A percentile compares a stretch with the other conserved stretches of the same genome.
Evolutionary conservation across 768 basidiomycete genomes (phyloP).

Genomic region (Lentinus brumalis): DNA sequence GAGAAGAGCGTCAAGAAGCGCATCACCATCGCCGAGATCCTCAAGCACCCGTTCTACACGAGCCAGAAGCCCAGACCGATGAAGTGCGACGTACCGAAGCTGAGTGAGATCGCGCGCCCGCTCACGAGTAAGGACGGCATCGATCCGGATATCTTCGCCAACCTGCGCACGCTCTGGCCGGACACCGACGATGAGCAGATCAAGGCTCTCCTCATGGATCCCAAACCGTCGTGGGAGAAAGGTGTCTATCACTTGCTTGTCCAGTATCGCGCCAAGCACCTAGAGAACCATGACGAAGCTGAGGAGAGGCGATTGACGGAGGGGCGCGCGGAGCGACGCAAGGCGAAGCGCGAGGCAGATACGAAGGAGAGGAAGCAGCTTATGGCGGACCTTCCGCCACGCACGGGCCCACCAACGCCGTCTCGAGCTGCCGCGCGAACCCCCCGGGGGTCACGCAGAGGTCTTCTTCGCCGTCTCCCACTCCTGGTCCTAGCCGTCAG

Average conservation of each 20-base stretch:
- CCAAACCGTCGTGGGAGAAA: constrained; percentile 89
- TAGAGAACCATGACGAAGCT: constrained; percentile 77
- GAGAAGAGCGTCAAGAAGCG: constrained; percentile 70
- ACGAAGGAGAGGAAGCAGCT: constrained; percentile 16
- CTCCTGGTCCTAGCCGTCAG: constrained; percentile 18
- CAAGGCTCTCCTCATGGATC: constrained; percentile 61
- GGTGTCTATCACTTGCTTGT: constrained; percentile 91
- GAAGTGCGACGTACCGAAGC: constrained; percentile 50
- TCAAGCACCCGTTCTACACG: constrained; percentile 78
- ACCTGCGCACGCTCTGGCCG: constrained; percentile 91
- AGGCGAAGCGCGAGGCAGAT: constrained; percentile 26
- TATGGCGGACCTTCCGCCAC: constrained; percentile 44
- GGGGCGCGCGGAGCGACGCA: constrained; percentile 38
- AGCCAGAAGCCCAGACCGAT: constrained; percentile 51
- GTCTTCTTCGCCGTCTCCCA: constrained; percentile 18
- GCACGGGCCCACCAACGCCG: constrained; percentile 63
- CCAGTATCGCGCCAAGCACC: constrained; percentile 73
- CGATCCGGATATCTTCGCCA: constrained; percentile 87
- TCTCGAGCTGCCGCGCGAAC: constrained; percentile 46
- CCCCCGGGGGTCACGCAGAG: constrained; percentile 19
- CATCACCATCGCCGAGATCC: constrained; percentile 82
- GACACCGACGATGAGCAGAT: constrained; percentile 76
- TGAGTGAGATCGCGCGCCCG: constrained; percentile 71
- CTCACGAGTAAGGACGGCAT: constrained; percentile 65
- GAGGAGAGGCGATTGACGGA: constrained; percentile 46